Base-by-base conservation (phyloP, 164 flowering plant species). In the Litsea cubeba region DNA sequence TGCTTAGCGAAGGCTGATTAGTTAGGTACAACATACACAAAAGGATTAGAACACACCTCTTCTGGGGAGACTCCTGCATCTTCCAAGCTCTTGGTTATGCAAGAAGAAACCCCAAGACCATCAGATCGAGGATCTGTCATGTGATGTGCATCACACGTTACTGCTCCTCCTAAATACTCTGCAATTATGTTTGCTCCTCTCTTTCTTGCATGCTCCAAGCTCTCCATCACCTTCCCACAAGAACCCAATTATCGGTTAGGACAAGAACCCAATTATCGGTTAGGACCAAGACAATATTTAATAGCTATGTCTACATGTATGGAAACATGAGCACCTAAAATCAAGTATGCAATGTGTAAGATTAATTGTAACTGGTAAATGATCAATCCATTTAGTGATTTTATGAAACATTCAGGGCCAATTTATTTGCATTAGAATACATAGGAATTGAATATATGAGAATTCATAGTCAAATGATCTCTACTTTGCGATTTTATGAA, bases 131-230 rank as follows among this genome's bases (percentile, higher is more conserved):
- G 93, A 76, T 88, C 90, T 24, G 91, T 89, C 88, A 89, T 89
- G 79, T 89, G 93, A 84, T 89, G 87, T 54, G 90, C 91, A 83
- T 89, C 91, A 78, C 88, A 87, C 63, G 89, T 89, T 30, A 89
- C 67, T 23, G 86, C 84, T 14, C 91, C 93, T 63, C 93, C 93
- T 71, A 89, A 74, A 72, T 86, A 89, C 80, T 88, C 91, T 11
- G 90, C 93, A 66, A 85, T 75, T 24, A 88, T 87, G 3, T 78
- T 86, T 26, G 93, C 89, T 75, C 91, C 93, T 76, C 93, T 79
- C 75, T 83, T 88, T 76, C 24, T 82, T 50, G 92, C 92, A 79
- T 84, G 85, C 79, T 89, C 90, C 81, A 87, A 81, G 82, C 89
- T 89, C 81, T 87, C 92, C 92, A 89, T 84, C 30, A 89, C 72